These are phyloP conservation scores for Mycena leptocephala DNA, from an alignment of 768 basidiomycete species.

Conservation along the genomic window DNA sequence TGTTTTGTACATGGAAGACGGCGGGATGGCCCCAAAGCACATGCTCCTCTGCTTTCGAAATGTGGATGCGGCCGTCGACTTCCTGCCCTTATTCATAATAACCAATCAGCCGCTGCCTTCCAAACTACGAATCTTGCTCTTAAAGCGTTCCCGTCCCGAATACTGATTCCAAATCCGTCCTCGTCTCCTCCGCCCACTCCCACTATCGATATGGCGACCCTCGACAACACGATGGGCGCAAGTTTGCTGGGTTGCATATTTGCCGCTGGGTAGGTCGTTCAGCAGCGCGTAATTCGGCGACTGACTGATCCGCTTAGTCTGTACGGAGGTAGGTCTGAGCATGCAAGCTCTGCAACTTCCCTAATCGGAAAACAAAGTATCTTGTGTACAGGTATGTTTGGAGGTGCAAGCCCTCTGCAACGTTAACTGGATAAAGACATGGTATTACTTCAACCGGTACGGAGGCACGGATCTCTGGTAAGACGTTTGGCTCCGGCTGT, in stretches of 20 bases:
- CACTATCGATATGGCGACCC: constrained; percentile 16
- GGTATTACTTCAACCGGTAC: constrained; percentile 70
- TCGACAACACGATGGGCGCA: constrained; percentile 36
- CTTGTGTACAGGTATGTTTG: constrained; percentile 63
- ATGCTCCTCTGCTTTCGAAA: constrained; percentile 20
- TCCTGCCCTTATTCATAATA: constrained; percentile 32
- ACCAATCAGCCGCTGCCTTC: constrained; percentile 34
- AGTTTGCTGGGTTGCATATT: constrained; percentile 29
- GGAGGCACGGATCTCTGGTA: constrained; percentile 20
- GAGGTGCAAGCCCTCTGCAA: too few species aligned
- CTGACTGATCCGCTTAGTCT: constrained; percentile 49
- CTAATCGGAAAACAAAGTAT: constrained; percentile 53
- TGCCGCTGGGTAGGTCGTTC: constrained; percentile 32
- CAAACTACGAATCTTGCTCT: constrained; percentile 27
- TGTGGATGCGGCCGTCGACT: constrained; percentile 15
- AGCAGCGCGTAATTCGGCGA: background rate
- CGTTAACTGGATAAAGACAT: constrained; percentile 44
- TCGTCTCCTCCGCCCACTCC: background rate
- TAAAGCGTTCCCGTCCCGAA: constrained; percentile 30
- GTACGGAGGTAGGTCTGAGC: constrained; percentile 64
- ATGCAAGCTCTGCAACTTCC: background rate
- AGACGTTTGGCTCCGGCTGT: background rate
- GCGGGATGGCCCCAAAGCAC: constrained; percentile 14
- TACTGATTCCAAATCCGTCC: constrained; percentile 15
- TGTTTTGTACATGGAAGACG: constrained; percentile 26